Base-by-base conservation (phyloP, 2,329 filamentous ascomycete species). In the Clonostachys byssicola region DNA sequence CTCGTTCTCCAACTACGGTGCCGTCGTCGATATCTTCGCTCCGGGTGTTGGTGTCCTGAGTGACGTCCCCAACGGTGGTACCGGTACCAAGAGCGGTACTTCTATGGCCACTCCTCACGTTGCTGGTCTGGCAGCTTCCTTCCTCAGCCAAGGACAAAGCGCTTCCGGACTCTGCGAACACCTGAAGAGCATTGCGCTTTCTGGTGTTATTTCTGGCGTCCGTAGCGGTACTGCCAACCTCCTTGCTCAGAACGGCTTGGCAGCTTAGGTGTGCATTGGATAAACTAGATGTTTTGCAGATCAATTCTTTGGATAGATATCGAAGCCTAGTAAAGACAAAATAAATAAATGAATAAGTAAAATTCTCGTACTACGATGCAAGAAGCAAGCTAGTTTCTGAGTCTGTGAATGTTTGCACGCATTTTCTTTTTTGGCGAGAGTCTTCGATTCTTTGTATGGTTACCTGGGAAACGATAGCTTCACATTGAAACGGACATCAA, bases 1-100 rank as follows among this genome's bases (percentile, higher is more conserved):
- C 56, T 99, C 97, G 83, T 99, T 99, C 85, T 99, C 95, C 83
- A 99, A 99, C 88, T 97, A 86, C 72, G 94, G 94, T 70, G 94
- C 92, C 81, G 99, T 95, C 83, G 96, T 92, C 68, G 94, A 99
- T 73, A 96, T 99, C 80, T 99, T 99, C 63, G 94, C 91, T 53
- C 94, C 94, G 51, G 94, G 94, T 64, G 81, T 96, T 62, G 96
- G 91, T 85, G 70, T 83, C 23, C 61, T 73, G 47, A 78, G 74
- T 51, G 74, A 80, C 61, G 96, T 99, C 62, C 83, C 89, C 60
- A 97, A 94, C 56, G 96, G 94, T 68, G 99, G 94, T 95, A 96
- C 95, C 61, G 94, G 95, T 66, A 92, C 87, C 82, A 88, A 94
- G 72, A 97, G 92, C 39, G 94, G 94, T 70, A 99, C 94, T 56